Base-by-base conservation (phyloP, 441 rosid species). In the Erodium chrysanthum region DNA sequence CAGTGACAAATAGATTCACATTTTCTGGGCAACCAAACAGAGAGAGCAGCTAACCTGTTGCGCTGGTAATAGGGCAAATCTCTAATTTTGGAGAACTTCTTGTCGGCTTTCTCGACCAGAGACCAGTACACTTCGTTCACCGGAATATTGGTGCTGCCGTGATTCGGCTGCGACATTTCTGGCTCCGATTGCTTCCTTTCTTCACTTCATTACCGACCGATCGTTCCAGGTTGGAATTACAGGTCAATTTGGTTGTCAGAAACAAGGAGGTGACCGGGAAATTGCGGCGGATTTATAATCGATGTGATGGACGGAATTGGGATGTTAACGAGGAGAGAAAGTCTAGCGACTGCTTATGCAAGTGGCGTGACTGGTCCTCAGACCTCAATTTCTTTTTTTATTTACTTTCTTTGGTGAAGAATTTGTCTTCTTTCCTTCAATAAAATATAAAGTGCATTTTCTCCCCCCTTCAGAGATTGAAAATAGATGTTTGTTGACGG, bases 1-100 rank as follows among this genome's bases (percentile, higher is more conserved):
- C 12, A 17, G 17, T 52, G 23, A 52, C 22, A 52, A 17, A 20
- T 59, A 11, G 14, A 10, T 25, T 59, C 15, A 59, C 64, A 59
- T 21, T 21, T 25, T 22, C 29, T 25, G 33, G 33, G 64, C 33
- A 59, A 14, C 64, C 64, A 25, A 59, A 59, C 33, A 23, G 64
- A 59, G 64, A 59, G 31, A 23, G 31, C n/a, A 59, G 23, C 64
- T 22, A 54, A 93, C 98, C 98, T 90, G 85, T 79, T 87, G 73
- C 95, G 96, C 69, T 93, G 97, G 72, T 93, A 88, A 80, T 80
- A 90, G 2, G 98, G 98, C 76, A 93, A 81, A 84, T 90, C 96
- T 75, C 96, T 87, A 90, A 93, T 93, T 83, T 93, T 93, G 4
- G 97, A 89, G 83, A 93, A 90, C 84, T 93, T 93, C 76, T 83